These are phyloP conservation scores for Pseudisothecium myosuroides DNA, from an alignment of 225 moss, liverwort and hornwort species.

Conservation along the genomic window DNA sequence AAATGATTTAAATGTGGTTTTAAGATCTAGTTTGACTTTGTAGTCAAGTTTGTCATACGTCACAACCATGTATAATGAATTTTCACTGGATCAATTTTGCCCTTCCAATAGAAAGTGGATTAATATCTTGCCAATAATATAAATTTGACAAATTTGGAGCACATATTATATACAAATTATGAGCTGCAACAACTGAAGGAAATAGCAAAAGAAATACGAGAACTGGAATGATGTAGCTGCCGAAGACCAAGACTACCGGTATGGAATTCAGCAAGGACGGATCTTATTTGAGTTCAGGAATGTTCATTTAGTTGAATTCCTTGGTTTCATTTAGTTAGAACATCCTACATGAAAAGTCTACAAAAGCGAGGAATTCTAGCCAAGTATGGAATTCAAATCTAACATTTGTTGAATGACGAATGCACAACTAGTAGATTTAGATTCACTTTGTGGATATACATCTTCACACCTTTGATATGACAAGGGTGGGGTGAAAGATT, in stretches of 20 bases:
- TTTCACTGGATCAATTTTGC: too few species aligned
- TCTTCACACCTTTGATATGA: background rate
- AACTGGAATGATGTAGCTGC: background rate
- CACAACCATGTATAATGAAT: too few species aligned
- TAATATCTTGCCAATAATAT: too few species aligned
- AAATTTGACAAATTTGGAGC: too few species aligned
- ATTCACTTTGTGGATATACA: background rate
- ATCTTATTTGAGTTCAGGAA: background rate
- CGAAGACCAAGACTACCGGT: background rate
- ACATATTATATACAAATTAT: too few species aligned
- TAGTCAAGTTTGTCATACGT: too few species aligned
- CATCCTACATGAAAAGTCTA: background rate
- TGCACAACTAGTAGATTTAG: background rate
- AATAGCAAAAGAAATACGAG: background rate
- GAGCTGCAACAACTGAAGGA: background rate
- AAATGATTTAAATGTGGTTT: too few species aligned
- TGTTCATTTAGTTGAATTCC: background rate
- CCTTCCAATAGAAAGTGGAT: too few species aligned
- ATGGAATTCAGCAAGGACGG: too few species aligned
- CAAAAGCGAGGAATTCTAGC: background rate
- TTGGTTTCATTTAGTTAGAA: background rate
- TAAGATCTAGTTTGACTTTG: too few species aligned
- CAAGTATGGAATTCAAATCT: background rate
- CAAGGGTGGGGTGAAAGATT: too few species aligned
- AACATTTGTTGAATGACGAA: background rate